A percentile compares a stretch with the other conserved stretches of the same genome.
phyloP scores from a whole-genome alignment of 2,329 filamentous ascomycete species.

The Sarocladiaceae sp. region DNA sequence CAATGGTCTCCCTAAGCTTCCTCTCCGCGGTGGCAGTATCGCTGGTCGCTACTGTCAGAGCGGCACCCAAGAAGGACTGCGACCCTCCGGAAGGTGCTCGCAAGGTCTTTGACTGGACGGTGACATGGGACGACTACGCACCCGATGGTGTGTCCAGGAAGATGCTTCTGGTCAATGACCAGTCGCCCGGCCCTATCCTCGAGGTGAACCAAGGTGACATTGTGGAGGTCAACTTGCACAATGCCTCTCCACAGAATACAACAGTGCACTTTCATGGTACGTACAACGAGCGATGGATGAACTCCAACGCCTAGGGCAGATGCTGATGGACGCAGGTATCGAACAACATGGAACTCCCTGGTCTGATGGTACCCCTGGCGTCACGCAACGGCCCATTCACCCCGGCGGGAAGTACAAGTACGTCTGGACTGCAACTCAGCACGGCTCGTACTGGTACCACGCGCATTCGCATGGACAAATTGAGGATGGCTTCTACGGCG shows the following conservation, averaged over 20 bases:
- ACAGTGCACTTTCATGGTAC: conserved; percentile 45
- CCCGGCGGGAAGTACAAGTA: conserved; percentile 44
- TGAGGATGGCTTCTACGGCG: conserved; percentile 53
- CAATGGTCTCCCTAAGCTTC: no score
- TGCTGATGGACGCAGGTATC: conserved; percentile 26
- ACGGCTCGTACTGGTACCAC: conserved; percentile 58
- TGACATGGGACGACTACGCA: conserved; percentile 14
- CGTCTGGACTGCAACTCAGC: conserved; percentile 47
- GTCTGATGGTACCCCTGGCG: conserved; percentile 54
- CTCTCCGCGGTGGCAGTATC: no score
- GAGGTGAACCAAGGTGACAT: conserved; percentile 45
- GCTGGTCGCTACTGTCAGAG: no score
- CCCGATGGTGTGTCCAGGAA: conserved; percentile 38
- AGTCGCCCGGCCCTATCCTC: conserved; percentile 56
- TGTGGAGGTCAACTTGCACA: conserved; percentile 37
- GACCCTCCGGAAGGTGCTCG: not conserved
- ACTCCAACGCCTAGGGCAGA: not conserved
- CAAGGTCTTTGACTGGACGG: conserved; percentile 1
- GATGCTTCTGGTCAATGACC: conserved; percentile 49
- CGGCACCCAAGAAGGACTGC: no score
- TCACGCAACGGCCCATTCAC: conserved; percentile 46
- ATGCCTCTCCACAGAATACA: conserved; percentile 39
- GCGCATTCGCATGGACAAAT: conserved; percentile 49
- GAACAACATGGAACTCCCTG: conserved; percentile 48
- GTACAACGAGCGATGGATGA: not conserved